Base-by-base conservation (phyloP, 306 rosid genomes). In the Hippophae tibetana region DNA sequence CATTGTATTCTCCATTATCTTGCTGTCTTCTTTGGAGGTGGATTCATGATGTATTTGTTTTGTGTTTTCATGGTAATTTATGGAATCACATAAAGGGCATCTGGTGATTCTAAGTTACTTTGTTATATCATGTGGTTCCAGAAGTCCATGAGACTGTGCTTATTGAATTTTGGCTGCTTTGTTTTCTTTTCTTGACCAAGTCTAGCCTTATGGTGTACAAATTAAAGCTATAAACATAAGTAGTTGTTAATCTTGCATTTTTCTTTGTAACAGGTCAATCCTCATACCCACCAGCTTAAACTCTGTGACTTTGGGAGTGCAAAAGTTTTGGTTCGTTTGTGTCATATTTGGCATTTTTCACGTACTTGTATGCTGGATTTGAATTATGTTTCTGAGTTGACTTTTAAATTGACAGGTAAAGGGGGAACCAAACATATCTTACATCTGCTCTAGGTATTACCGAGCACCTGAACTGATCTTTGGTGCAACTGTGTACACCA, bases 221-320 rank as follows among this genome's bases (percentile, higher is more conserved):
- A 5, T 46, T 13, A 46, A 46, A 13, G 7, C 13, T 13, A 10
- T 12, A 49, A 13, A 23, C 25, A 13, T 23, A 5, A 49, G 53
- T 49, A 49, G 14, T 49, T 49, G n/a, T 49, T 49, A 23, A 5
- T 12, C n/a, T 14, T 49, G 8, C n/a, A 49, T 5, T 49, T 23
- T 13, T 49, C 23, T 13, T 26, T 61, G 64, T 57, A 75, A 66
- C 74, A 74, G 93, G 93, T 81, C 52, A 85, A 85, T 74, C 88
- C 84, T 14, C 83, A 85, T 58, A 81, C 93, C 44, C 93, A 81
- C 65, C 82, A 81, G 54, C 82, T 81, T 62, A 81, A 81, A 72
- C 71, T 81, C 42, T 81, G 86, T 25, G 87, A 85, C 65, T 85
- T 85, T 75, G 87, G 93, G 72, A 85, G 93, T 77, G 88, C 93